Evolutionary conservation across 129 eudicot species (phyloP), one percentile per base, ranked within the genome.

Genomic region (Sambucus nigra): DNA sequence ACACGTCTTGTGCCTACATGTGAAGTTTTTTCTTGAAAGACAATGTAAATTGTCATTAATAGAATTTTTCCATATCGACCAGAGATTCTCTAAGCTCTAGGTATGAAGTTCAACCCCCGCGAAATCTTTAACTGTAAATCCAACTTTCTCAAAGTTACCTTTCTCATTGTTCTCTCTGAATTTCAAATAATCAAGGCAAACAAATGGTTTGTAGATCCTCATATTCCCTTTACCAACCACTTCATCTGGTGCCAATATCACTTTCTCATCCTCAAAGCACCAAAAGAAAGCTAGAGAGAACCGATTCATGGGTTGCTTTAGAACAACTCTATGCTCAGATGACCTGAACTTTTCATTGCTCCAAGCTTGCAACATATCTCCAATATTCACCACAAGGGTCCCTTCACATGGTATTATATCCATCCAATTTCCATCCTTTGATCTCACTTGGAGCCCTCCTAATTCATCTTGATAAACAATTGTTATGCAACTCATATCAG

Each of bases 321-420:
- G 59, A 50, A 85, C 71, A 17, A 85, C 95, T 42, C 95, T 61
- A 29, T 85, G 91, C 65, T 80, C 83, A 35, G 86, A 80, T 8
- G 95, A 85, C 22, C 80, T 51, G 10, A 85, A 65, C 9, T 71
- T 76, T 5, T 78, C 80, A 47, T 85, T 85, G 62, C 91, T 85
- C 95, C 95, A 85, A 50, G 91, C 95, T 69, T 85, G 91, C 57
- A 85, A 62, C 67, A 85, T 68, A 57, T 85, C 95, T 0, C 95
- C 95, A 1, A 80, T 61, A 38, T 85, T 85, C 51, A 85, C 95
- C 41, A 77, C 80, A 8, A 85, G 73, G 17, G 74, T 74, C 25
- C 83, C 95, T 54, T 85, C 86, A 61, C 81, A 62, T 24, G 86
- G 95, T 25, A 50, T 53, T 32, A 85, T 72, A 41, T 81, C 75